Percentiles rank a stretch among this genome's conserved stretches.
Conservation (phyloP, 2,329 filamentous ascomycete species). For the Paecilomyces dactylethromorphus region DNA sequence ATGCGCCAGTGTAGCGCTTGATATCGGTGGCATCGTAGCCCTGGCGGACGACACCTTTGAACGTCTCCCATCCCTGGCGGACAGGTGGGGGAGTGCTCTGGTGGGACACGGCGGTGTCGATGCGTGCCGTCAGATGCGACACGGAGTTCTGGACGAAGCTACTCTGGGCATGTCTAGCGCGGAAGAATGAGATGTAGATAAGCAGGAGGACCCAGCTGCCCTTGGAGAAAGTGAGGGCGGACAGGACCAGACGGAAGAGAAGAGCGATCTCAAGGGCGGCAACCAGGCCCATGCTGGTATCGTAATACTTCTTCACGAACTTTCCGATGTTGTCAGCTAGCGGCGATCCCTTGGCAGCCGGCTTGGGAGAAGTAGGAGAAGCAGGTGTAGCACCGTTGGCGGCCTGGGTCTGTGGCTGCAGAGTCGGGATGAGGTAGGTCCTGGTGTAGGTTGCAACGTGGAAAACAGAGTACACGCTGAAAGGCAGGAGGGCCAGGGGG, state of each 20-base stretch:
- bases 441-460: conserved; percentile 96
- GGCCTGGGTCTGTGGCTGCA: conserved; percentile 58
- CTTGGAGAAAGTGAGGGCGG: conserved; percentile 79
- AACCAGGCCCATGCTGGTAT: conserved; percentile 89
- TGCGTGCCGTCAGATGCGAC: conserved; percentile 61
- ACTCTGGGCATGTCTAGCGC: conserved; percentile 84
- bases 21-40: conserved; percentile 75
- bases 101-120: conserved; percentile 76
- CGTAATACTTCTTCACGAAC: conserved; percentile 98
- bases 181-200: conserved; percentile 87
- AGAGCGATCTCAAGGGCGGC: conserved; percentile 80
- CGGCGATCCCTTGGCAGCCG: conserved; percentile 48
- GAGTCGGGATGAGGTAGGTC: conserved; percentile 81
- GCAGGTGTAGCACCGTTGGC: conserved; percentile 47
- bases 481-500: conserved; percentile 83
- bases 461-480: conserved; percentile 96
- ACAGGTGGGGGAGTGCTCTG: conserved; percentile 79
- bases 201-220: conserved; percentile 82
- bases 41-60: conserved; percentile 68
- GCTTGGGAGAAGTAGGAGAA: conserved; percentile 47
- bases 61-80: conserved; percentile 69
- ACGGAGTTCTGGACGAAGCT: conserved; percentile 84
- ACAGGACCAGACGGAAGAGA: conserved; percentile 74
- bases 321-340: conserved; percentile 76
- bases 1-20: conserved; percentile 60